These are phyloP conservation scores for Penstemon davidsonii DNA, from an alignment of 257 asterid species.

Conservation along the genomic window DNA sequence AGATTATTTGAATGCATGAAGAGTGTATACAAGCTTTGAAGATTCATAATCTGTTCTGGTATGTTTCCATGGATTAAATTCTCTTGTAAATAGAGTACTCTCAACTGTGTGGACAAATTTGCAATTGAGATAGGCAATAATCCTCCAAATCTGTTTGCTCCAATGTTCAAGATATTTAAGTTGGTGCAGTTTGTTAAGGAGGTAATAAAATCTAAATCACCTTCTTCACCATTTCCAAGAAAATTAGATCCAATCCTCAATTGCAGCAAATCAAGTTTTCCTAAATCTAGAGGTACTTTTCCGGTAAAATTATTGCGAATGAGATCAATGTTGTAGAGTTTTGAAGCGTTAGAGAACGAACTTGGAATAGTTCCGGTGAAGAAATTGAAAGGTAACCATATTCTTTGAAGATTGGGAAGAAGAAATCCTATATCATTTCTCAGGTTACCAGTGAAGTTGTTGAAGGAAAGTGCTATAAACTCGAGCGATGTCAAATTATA, in stretches of 20 bases:
- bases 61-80: slow-evolving; percentile 44
- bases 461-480: slow-evolving; percentile 36
- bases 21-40: slow-evolving; percentile 34
- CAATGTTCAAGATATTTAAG: slow-evolving; percentile 33
- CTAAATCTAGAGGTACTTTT: slow-evolving; percentile 36
- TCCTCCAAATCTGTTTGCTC: slow-evolving; percentile 44
- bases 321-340: slow-evolving; percentile 38
- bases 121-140: slow-evolving; percentile 37
- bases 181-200: slow-evolving; percentile 45
- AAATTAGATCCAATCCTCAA: slow-evolving; percentile 33
- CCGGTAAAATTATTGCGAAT: slow-evolving; percentile 45
- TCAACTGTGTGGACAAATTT: slow-evolving; percentile 42
- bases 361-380: slow-evolving; percentile 48
- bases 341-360: slow-evolving; percentile 39
- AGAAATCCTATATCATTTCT: slow-evolving; percentile 39
- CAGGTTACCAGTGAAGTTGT: slow-evolving; percentile 40
- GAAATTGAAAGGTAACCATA: slow-evolving; percentile 38
- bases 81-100: slow-evolving; percentile 26
- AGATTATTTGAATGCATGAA: slow-evolving; percentile 28
- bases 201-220: slow-evolving; percentile 36
- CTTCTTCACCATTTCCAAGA: slow-evolving; percentile 37
- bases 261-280: slow-evolving; percentile 31
- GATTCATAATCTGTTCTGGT: slow-evolving; percentile 44
- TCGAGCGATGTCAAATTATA: slow-evolving; percentile 38
- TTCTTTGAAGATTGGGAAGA: slow-evolving; percentile 33